Conservation (phyloP, 2,329 filamentous ascomycete genomes). For the Xylaria sp. region DNA sequence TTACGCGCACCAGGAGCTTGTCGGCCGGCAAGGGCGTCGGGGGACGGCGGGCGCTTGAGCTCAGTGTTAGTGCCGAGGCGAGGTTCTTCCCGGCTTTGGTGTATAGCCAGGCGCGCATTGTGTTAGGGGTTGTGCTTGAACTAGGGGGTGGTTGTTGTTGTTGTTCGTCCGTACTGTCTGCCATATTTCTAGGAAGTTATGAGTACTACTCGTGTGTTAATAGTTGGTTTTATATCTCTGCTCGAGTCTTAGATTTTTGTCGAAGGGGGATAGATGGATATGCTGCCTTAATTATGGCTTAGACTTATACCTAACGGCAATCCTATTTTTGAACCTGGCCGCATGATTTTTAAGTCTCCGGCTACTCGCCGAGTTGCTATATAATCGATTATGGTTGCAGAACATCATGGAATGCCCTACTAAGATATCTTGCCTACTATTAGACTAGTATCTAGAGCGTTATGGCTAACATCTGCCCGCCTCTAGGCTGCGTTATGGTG, state of each 20-base stretch:
- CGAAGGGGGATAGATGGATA: background rate
- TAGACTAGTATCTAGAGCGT: background rate
- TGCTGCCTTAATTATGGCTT: background rate
- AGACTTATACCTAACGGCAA: background rate
- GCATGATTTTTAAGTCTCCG: background rate
- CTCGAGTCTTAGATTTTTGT: background rate
- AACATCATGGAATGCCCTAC: background rate
- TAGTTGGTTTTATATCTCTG: background rate
- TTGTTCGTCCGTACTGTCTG: background rate
- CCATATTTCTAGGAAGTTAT: background rate
- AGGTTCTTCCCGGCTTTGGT: slow-evolving; percentile 57
- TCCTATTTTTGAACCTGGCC: background rate
- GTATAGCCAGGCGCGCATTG: slow-evolving; percentile 71
- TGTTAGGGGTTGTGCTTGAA: background rate
- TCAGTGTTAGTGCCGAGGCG: slow-evolving; percentile 64
- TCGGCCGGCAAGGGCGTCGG: slow-evolving; percentile 52
- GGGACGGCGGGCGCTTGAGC: slow-evolving; percentile 55
- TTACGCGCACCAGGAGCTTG: slow-evolving; percentile 66
- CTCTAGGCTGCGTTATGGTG: slow-evolving; percentile 12
- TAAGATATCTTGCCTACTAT: background rate
- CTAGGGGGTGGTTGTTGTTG: background rate
- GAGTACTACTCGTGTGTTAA: no score
- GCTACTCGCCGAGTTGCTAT: background rate
- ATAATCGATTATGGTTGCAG: background rate
- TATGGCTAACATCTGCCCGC: slow-evolving; percentile 4